A percentile compares a stretch with the other conserved stretches of the same genome.
These are phyloP conservation scores for Pseudogymnoascus verrucosus DNA, from an alignment of 2,329 filamentous ascomycete genomes.

Conservation along the genomic window DNA sequence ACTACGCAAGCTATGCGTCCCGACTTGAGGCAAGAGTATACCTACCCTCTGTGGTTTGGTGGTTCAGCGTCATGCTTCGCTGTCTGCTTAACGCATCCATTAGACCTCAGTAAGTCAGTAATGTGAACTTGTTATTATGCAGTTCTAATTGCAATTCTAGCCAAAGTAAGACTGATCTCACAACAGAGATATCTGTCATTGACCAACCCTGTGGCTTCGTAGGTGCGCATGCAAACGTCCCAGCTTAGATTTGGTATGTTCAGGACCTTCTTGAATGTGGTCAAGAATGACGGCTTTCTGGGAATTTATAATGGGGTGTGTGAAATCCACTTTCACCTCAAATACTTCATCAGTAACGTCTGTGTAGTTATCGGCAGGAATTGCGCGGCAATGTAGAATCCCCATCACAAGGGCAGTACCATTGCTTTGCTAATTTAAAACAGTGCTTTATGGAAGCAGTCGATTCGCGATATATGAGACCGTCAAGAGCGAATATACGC, in stretches of 20 bases:
- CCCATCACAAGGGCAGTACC: neutral
- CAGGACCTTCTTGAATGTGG: neutral
- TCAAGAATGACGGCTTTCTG: neutral
- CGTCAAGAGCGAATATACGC: neutral
- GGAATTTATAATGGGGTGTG: neutral
- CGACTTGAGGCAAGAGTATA: neutral
- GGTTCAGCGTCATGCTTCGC: neutral
- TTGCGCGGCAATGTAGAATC: neutral
- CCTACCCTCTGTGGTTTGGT: neutral
- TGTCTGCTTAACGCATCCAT: neutral
- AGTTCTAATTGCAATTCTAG: neutral
- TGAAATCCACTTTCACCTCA: neutral
- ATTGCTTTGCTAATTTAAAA: neutral
- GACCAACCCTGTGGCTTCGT: neutral
- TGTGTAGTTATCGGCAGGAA: neutral
- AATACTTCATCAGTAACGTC: neutral
- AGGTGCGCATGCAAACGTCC: neutral
- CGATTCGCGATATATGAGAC: neutral
- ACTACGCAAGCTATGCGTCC: neutral
- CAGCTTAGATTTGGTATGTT: neutral
- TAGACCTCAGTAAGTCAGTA: neutral
- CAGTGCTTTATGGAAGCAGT: neutral
- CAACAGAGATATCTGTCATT: neutral
- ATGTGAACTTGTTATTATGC: neutral
- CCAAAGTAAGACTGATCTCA: neutral